Evolutionary conservation across 192 early-diverging fungal genomes (phyloP).

Genomic region (Phlyctochytrium planicorne): DNA sequence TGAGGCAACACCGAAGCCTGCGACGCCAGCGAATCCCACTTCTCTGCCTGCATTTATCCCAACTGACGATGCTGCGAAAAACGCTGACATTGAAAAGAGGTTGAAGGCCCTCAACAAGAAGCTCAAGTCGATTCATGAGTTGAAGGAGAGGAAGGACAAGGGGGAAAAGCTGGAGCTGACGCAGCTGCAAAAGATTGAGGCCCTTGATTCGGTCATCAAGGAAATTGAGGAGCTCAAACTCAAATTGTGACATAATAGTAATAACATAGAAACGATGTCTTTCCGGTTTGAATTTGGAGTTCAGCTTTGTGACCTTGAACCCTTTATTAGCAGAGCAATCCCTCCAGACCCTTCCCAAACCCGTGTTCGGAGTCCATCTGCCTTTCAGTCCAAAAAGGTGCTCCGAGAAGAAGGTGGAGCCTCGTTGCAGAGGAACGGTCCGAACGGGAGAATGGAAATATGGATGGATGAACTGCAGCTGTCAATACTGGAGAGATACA

Average conservation of each 20-base stretch:
- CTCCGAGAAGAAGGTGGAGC: too few species aligned
- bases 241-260: conserved; percentile 13
- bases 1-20: conserved; percentile 23
- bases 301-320: too few species aligned
- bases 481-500: too few species aligned
- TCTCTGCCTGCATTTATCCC: conserved; percentile 27
- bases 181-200: conserved; percentile 73
- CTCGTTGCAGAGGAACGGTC: too few species aligned
- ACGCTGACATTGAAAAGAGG: conserved; percentile 81
- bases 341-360: too few species aligned
- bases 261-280: too few species aligned
- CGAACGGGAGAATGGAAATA: too few species aligned
- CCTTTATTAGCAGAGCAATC: too few species aligned
- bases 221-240: conserved; percentile 42
- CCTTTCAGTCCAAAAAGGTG: too few species aligned
- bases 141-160: conserved; percentile 72
- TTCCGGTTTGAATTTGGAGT: too few species aligned
- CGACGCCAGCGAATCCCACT: conserved; percentile 27
- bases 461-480: too few species aligned
- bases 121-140: conserved; percentile 81
- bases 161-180: conserved; percentile 83
- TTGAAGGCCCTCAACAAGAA: conserved; percentile 88
- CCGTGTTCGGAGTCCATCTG: too few species aligned
- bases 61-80: conserved; percentile 25
- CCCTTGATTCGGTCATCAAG: conserved; percentile 58